Evolutionary conservation across 768 basidiomycete genomes (phyloP).

Genomic region (Trametes villosa): DNA sequence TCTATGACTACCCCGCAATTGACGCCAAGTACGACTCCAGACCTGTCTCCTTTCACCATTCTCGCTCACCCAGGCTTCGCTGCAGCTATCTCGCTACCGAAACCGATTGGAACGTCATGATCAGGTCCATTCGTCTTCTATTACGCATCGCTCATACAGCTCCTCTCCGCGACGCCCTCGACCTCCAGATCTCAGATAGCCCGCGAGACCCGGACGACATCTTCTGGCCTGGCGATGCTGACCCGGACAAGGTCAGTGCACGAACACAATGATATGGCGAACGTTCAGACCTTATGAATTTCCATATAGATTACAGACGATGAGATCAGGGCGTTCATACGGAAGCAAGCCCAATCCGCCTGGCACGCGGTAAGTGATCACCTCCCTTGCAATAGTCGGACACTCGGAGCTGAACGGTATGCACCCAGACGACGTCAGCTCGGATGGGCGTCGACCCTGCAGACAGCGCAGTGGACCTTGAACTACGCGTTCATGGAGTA

Average conservation of each 20-base stretch:
- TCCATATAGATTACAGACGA: slow-evolving; percentile 12
- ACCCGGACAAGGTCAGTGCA: slow-evolving; percentile 17
- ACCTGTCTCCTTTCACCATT: not conserved
- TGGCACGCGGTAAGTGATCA: slow-evolving; percentile 28
- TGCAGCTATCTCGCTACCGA: slow-evolving; percentile 21
- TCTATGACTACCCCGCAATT: slow-evolving; percentile 31
- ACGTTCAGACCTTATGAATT: not conserved
- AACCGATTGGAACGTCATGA: slow-evolving; percentile 14
- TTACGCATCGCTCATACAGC: slow-evolving; percentile 4
- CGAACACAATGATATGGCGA: no score
- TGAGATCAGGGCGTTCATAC: slow-evolving; percentile 4
- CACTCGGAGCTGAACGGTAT: not conserved
- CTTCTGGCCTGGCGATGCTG: slow-evolving; percentile 23
- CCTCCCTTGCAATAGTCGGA: not conserved
- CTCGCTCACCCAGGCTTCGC: slow-evolving; percentile 1
- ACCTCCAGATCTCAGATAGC: not conserved
- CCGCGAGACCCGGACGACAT: not conserved
- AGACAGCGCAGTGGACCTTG: slow-evolving; percentile 47
- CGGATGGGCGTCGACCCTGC: slow-evolving; percentile 36
- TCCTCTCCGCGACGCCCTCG: slow-evolving; percentile 14
- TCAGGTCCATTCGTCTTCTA: slow-evolving; percentile 11
- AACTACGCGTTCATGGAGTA: slow-evolving; percentile 47
- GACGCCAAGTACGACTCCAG: slow-evolving; percentile 26
- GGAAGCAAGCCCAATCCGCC: slow-evolving; percentile 2
- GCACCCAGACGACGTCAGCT: slow-evolving; percentile 34